Evolutionary conservation across 2,329 filamentous ascomycete genomes (phyloP).

Genomic region (Verruconis gallopava): DNA sequence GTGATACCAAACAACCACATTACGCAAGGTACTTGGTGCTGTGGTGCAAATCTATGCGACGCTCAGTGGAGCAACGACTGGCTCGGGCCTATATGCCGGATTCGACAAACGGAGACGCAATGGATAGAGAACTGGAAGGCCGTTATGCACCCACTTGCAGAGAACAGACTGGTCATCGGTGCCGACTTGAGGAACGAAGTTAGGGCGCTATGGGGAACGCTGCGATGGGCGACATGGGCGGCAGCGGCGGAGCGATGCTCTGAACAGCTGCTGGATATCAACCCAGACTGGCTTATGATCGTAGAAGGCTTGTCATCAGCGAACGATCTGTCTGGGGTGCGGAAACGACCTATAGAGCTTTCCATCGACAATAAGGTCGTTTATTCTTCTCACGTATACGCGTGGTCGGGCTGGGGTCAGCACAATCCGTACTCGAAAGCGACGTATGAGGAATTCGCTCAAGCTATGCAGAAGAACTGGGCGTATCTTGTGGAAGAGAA

Average conservation of each 20-base stretch:
- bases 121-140: slow-evolving; percentile 55
- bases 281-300: slow-evolving; percentile 52
- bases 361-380: slow-evolving; percentile 44
- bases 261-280: slow-evolving; percentile 46
- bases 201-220: slow-evolving; percentile 54
- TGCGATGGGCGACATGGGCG: slow-evolving; percentile 54
- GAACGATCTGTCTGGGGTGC: slow-evolving; percentile 49
- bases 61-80: slow-evolving; percentile 54
- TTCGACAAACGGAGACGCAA: slow-evolving; percentile 49
- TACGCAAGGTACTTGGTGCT: slow-evolving; percentile 56
- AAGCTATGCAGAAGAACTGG: slow-evolving; percentile 53
- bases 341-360: slow-evolving; percentile 43
- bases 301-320: slow-evolving; percentile 55
- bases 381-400: slow-evolving; percentile 56
- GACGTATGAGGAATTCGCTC: slow-evolving; percentile 47
- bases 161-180: slow-evolving; percentile 50
- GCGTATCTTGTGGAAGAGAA: slow-evolving; percentile 46
- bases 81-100: slow-evolving; percentile 45
- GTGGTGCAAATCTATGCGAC: slow-evolving; percentile 55
- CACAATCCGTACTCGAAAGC: slow-evolving; percentile 47
- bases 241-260: slow-evolving; percentile 49
- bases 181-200: slow-evolving; percentile 58
- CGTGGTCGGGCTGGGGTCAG: slow-evolving; percentile 58
- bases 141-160: slow-evolving; percentile 46
- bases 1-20: slow-evolving; percentile 62